Base-by-base conservation (phyloP, 2,329 filamentous ascomycete species). In the Botryotinia narcissicola region DNA sequence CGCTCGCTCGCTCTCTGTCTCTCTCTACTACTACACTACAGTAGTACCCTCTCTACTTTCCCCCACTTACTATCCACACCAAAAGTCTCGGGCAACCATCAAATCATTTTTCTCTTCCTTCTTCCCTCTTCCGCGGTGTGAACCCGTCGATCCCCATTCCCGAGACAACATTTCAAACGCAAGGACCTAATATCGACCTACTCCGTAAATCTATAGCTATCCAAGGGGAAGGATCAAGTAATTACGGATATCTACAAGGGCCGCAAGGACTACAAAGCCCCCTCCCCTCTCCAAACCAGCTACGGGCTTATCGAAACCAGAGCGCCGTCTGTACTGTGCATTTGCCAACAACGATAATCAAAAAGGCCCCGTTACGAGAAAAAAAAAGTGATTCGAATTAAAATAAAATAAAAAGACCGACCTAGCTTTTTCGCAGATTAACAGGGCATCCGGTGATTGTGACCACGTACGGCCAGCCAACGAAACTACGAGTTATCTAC, bases 251-350 rank as follows among this genome's bases (percentile, higher is more conserved):
- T 29, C 42, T 18, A 62, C 69, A 46, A 70, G 57, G 57, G 60
- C 54, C 54, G 68, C 68, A 72, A 57, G 70, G 70, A 72, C 70
- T 72, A 63, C 70, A 71, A 64, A 71, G 18, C 18, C 32, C 35
- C n/a, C n/a, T 8, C 57, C 44, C 32, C 44, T 61, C 35, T 40
- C 42, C 60, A 54, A 62, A 62, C 8, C 60, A 62, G 37, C 60
- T 42, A 42, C 70, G 42, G 32, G 70, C 70, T 71, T 71, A 71
- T 71, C 70, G 46, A 57, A 66, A 71, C 18, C 54, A 71, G 44
- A 63, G 60, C 44, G 35, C 66, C 42, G 25, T 68, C 37, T 42
- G 35, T 69, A 59, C 66, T 57, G 35, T 59, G 48, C 66, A 68
- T 68, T 68, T 68, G n/a, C 35, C 70, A 66, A 32, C 70, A 66